Conservation (phyloP, 139 green algal genomes). For the Chlamydomonas sp. region DNA sequence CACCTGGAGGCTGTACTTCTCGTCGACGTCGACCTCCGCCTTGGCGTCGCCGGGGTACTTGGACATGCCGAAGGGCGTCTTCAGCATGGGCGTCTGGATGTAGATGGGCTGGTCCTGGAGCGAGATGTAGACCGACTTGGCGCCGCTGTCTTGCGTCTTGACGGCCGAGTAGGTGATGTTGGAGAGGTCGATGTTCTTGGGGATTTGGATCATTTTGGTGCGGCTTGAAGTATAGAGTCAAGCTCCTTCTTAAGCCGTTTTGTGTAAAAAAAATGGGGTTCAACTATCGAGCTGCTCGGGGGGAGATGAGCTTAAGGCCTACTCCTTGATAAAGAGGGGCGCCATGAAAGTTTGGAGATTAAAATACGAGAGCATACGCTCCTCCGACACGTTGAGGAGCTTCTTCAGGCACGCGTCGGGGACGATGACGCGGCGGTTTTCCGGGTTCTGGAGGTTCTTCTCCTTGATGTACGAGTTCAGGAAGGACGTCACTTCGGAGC, state of each 20-base stretch:
- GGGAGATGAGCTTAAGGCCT: too few relatives aligned
- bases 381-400: neutral
- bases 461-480: conserved; percentile 16
- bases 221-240: too few relatives aligned
- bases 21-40: neutral
- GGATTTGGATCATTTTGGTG: too few relatives aligned
- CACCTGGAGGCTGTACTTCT: neutral
- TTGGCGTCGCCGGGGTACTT: too few relatives aligned
- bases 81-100: neutral
- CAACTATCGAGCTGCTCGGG: too few relatives aligned
- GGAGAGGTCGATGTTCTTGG: too few relatives aligned
- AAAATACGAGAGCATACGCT: neutral
- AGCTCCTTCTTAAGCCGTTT: too few relatives aligned
- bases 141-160: neutral
- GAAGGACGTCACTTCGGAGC: neutral
- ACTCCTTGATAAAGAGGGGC: too few relatives aligned
- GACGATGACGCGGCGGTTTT: neutral
- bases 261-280: too few relatives aligned
- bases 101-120: neutral
- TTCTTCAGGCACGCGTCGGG: neutral
- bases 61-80: neutral
- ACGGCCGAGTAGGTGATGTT: too few relatives aligned
- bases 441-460: conserved; percentile 13
- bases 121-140: neutral
- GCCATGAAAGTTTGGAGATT: conserved; percentile 6